Percentiles rank a stretch among this genome's conserved stretches.
Evolutionary conservation across 768 basidiomycete genomes (phyloP).

Genomic region (Termitomyces sp.): DNA sequence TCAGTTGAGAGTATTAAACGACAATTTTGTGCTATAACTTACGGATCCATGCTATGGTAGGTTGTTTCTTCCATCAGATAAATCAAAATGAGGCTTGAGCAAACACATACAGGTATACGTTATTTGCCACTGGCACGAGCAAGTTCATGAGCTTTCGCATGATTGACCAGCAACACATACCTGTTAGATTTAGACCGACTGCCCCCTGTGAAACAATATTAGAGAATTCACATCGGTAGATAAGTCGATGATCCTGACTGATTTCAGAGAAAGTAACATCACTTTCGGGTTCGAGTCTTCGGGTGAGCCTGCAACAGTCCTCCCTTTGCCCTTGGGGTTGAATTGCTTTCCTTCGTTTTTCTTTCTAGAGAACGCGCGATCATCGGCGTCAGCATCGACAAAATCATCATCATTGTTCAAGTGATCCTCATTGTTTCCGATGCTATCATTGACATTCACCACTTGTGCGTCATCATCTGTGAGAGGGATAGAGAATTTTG

Average conservation of each 20-base stretch:
- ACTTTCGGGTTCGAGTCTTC: constrained; percentile 54
- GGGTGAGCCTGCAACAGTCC: constrained; percentile 5
- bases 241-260: constrained; percentile 25
- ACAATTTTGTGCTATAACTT: constrained; percentile 25
- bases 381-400: constrained; percentile 25
- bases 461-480: constrained; percentile 17
- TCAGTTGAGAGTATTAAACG: neutral
- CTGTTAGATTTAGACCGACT: constrained; percentile 79
- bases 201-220: constrained; percentile 46
- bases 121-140: constrained; percentile 60
- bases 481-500: constrained; percentile 68
- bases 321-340: constrained; percentile 33
- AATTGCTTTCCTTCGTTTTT: constrained; percentile 19
- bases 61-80: constrained; percentile 3
- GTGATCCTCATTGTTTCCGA: constrained; percentile 30
- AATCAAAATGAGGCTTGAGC: neutral
- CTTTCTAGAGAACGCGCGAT: constrained; percentile 8
- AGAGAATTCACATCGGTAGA: neutral
- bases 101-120: constrained; percentile 61
- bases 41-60: constrained; percentile 73
- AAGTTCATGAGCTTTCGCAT: neutral
- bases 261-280: constrained; percentile 85
- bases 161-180: constrained; percentile 14
- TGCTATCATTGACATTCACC: constrained; percentile 3
- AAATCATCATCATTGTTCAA: constrained; percentile 20